A percentile compares a stretch with the other conserved stretches of the same genome.
These are phyloP conservation scores for Trichosanthes cucumerina DNA, from an alignment of 306 rosid genomes.

Conservation along the genomic window DNA sequence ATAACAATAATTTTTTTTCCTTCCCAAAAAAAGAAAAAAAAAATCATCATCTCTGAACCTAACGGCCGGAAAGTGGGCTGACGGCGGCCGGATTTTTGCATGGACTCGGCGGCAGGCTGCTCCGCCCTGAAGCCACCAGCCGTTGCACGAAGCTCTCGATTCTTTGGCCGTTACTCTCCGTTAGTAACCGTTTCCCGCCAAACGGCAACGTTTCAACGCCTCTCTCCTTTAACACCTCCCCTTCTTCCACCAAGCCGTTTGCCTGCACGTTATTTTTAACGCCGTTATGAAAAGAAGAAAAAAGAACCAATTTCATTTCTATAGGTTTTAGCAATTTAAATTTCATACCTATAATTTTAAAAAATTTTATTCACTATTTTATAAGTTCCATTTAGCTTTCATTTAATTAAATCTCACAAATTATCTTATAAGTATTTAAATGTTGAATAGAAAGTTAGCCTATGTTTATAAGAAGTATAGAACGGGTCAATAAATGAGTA, in stretches of 20 bases:
- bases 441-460: too few relatives aligned
- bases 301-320: not conserved
- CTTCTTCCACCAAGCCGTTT: constrained; percentile 32
- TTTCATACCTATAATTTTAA: too few relatives aligned
- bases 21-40: not conserved
- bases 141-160: constrained; percentile 68
- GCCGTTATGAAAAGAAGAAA: not conserved
- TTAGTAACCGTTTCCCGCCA: constrained; percentile 98
- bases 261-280: constrained; percentile 37
- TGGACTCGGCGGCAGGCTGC: constrained; percentile 71
- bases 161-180: constrained; percentile 86
- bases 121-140: constrained; percentile 54
- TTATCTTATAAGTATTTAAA: too few relatives aligned
- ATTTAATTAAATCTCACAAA: too few relatives aligned
- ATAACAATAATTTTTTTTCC: not conserved
- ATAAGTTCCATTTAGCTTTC: too few relatives aligned
- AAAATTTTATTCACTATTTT: too few relatives aligned
- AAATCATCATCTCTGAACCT: not conserved
- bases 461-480: too few relatives aligned
- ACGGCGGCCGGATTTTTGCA: constrained; percentile 53
- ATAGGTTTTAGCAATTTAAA: too few relatives aligned
- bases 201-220: constrained; percentile 83
- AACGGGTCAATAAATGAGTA: too few relatives aligned
- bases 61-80: constrained; percentile 13
- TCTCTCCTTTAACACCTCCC: constrained; percentile 52